Evolutionary conservation across 345 rosid genomes (phyloP), one percentile per base, ranked within the genome.

Genomic region (Erodium maritimum): DNA sequence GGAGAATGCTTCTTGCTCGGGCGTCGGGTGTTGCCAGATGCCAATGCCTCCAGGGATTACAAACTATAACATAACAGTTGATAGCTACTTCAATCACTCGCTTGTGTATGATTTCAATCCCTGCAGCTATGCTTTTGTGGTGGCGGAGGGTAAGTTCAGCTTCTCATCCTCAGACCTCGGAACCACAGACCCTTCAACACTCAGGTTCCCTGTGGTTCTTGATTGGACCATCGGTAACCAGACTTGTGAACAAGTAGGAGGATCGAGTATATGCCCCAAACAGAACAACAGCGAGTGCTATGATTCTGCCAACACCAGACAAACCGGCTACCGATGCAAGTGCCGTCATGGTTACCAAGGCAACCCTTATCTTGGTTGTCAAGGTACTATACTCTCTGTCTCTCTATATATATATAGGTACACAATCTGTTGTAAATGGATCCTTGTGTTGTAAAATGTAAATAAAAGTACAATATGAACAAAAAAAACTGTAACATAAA

Each of bases 61-160:
- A 23, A 16, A 42, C 12, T 50, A 48, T 21, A 0, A 4, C 2
- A 1, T 64, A 0, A 1, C 1, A 0, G 18, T 50, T 0, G 0
- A 0, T 0, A 60, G 61, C 23, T 0, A 8, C 29, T 0, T 20
- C 0, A 19, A 24, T 7, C 69, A 74, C 19, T 7, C 3, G 17
- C 0, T 11, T 0, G 56, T 56, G 3, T 13, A 21, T 52, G 7
- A n/a, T 14, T 65, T 65, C 64, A 73, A 59, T 59, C 70, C 65
- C 1, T 73, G 77, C 52, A 62, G 71, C 63, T 66, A 65, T 46
- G 62, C 71, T 4, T 69, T 73, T 54, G 10, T 66, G 19, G 73
- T n/a, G 21, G 69, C 63, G 16, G 60, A 51, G 2, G 57, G 17
- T 13, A 12, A 18, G 45, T 61, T 50, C 55, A 24, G 13, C 21